Evolutionary conservation across 257 asterid genomes (phyloP), one percentile per base, ranked within the genome.

Genomic region (Solanum habrochaites): DNA sequence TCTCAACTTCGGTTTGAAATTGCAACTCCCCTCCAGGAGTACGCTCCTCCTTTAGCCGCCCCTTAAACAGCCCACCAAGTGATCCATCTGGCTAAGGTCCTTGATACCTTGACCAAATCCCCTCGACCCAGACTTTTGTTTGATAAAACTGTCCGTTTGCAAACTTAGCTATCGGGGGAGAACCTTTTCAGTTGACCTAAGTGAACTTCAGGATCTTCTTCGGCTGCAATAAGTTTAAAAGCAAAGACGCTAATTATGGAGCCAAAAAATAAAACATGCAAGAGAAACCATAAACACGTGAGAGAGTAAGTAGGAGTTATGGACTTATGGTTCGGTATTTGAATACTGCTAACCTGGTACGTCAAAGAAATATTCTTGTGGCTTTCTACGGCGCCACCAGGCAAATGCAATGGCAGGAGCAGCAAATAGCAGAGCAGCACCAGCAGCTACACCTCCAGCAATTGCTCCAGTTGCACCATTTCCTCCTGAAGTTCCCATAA

Each of bases 1-100:
- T 90, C 90, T 92, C 94, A 31, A 92, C 93, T 90, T 92, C 94
- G 23, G 94, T 92, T 88, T 92, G 94, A 83, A 92, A 92, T 35
- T 92, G 94, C 32, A 92, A 90, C 90, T 92, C 94, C n/a, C 94
- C 94, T 37, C 94, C 94, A 15, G 94, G 94, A 1, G 94, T 92
- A 4, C 94, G 90, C 87, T 92, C 94, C 87, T 92, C 94, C 85
- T 92, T 92, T 40, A 92, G 87, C 80, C 94, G 89, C 80, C n/a
- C n/a, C n/a, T 92, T 92, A 39, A 39, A 92, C 93, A 86, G 94
- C 94, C 94, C 69, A 92, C 94, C 90, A 92, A 85, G n/a, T 20
- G 93, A 86, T 29, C 94, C 94, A 75, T 92, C 93, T 20, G 94
- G 94, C 93, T 56, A 92, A 87, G 49, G 91, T 69, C 94, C 94